Evolutionary conservation across 225 moss, liverwort and hornwort genomes (phyloP).

Genomic region (Polytrichum commune): DNA sequence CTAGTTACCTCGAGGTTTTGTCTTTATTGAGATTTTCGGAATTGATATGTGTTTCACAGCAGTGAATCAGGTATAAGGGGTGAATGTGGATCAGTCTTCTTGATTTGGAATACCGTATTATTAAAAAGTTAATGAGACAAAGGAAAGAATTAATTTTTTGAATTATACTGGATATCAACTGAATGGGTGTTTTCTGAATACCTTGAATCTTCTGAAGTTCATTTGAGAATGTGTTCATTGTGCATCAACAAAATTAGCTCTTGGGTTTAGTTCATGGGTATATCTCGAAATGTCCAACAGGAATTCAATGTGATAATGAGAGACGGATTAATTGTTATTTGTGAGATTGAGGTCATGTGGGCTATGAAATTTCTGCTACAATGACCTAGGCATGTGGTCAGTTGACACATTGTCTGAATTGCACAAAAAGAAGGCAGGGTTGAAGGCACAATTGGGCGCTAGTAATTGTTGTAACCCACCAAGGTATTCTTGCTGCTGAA

Average conservation of each 20-base stretch:
- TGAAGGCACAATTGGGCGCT: not conserved
- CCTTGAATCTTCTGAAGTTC: not conserved
- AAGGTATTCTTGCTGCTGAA: slow-evolving; percentile 6
- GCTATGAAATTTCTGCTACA: not conserved
- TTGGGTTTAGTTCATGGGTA: not conserved
- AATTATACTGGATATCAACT: not conserved
- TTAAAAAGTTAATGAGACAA: not conserved
- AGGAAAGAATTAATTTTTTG: slow-evolving; percentile 10
- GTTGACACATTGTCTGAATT: not conserved
- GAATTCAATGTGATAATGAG: not conserved
- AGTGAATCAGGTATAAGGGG: not conserved
- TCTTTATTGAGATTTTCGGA: not conserved
- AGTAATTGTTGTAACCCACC: not conserved
- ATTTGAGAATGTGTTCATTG: not conserved
- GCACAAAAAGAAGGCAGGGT: not conserved
- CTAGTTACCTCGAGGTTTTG: not conserved
- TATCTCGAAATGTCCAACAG: not conserved
- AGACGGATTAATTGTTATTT: not conserved
- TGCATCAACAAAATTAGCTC: not conserved
- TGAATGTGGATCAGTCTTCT: not conserved
- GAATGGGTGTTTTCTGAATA: not conserved
- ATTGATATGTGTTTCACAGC: not conserved
- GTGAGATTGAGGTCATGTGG: not conserved
- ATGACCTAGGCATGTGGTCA: not conserved
- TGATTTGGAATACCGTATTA: not conserved